Evolutionary conservation across 116 monocot species (phyloP).

Genomic region (Iris pallida): DNA sequence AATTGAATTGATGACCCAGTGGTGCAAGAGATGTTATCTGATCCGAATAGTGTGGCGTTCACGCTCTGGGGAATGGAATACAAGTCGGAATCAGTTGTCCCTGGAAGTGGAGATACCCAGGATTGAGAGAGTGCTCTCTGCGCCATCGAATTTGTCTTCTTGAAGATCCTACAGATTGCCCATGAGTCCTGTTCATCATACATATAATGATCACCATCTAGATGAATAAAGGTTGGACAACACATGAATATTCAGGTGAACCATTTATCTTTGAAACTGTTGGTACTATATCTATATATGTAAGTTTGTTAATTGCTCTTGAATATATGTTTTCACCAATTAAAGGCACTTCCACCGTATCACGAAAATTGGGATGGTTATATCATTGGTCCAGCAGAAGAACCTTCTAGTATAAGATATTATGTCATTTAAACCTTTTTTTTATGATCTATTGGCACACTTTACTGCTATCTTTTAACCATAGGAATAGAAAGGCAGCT

Average conservation of each 20-base stretch:
- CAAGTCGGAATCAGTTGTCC: conserved; percentile 10
- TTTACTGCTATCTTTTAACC: too few species aligned
- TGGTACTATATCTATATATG: neutral
- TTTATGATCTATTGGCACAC: too few species aligned
- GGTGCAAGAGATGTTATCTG: conserved; percentile 1
- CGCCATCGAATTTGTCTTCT: conserved; percentile 31
- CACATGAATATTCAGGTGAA: neutral
- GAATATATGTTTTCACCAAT: too few species aligned
- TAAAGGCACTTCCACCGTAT: too few species aligned
- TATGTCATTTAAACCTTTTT: too few species aligned
- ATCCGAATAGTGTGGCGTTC: conserved; percentile 11
- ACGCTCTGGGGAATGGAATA: conserved; percentile 20
- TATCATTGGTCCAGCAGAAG: too few species aligned
- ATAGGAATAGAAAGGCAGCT: too few species aligned
- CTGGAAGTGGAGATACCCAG: conserved; percentile 26
- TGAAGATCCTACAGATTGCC: conserved; percentile 49
- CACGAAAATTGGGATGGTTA: too few species aligned
- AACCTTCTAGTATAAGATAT: too few species aligned
- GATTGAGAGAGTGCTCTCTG: conserved; percentile 38
- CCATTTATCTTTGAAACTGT: neutral
- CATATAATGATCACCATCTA: neutral
- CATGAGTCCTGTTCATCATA: conserved; percentile 29
- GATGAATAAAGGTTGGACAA: neutral
- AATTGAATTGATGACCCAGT: conserved; percentile 4
- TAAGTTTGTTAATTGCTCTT: too few species aligned